Conservation (phyloP, 768 basidiomycete genomes). For the Boletus rubropictus region DNA sequence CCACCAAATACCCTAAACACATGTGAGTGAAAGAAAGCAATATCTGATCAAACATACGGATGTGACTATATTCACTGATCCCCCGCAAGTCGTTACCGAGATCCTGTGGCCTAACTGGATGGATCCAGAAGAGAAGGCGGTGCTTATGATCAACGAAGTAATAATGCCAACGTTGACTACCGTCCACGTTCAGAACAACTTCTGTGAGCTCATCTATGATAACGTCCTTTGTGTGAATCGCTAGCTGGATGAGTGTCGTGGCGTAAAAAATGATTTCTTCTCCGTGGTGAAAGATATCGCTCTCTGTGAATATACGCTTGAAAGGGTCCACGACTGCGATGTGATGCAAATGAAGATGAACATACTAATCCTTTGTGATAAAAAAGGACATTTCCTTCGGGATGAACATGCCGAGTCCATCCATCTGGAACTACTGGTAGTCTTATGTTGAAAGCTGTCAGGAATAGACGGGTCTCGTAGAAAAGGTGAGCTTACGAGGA, state of each 20-base stretch:
- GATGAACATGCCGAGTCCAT: conserved; percentile 12
- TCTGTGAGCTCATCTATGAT: conserved; percentile 5
- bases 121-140: conserved; percentile 17
- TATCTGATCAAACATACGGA: conserved; percentile 4
- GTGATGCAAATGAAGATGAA: background rate
- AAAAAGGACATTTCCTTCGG: conserved; percentile 10
- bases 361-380: conserved; percentile 12
- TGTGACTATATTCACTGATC: conserved; percentile 3
- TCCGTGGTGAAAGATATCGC: background rate
- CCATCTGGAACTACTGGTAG: background rate
- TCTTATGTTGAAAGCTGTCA: background rate
- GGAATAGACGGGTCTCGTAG: background rate
- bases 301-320: conserved; percentile 16
- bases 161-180: conserved; percentile 1
- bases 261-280: background rate
- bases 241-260: conserved; percentile 4
- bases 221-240: background rate
- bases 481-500: conserved; percentile 1
- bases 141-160: conserved; percentile 15
- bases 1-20: conserved; percentile 8
- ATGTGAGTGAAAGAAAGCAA: background rate
- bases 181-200: conserved; percentile 9
- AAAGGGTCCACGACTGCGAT: background rate
- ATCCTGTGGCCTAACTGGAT: background rate
- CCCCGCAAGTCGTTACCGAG: conserved; percentile 6